These are phyloP conservation scores for Drechslera avenae DNA, from an alignment of 2,329 filamentous ascomycete species.

Conservation along the genomic window DNA sequence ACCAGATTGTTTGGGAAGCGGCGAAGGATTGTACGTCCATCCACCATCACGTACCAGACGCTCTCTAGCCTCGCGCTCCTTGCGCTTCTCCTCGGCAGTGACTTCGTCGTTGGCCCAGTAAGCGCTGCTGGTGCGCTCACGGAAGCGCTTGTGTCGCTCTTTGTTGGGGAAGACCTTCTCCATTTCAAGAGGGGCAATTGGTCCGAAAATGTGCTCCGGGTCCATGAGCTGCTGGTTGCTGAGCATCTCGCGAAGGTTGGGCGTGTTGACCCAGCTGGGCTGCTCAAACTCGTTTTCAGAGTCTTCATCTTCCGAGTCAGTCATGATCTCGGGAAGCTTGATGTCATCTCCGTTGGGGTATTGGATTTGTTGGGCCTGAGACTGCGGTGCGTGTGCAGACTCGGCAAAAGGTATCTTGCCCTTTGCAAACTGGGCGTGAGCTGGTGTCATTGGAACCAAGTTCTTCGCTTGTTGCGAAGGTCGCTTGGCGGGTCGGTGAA, in stretches of 20 bases:
- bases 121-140: constrained; percentile 88
- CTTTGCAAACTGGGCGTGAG: constrained; percentile 77
- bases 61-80: constrained; percentile 79
- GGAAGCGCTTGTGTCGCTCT: constrained; percentile 85
- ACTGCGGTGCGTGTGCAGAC: constrained; percentile 57
- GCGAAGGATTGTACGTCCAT: constrained; percentile 61
- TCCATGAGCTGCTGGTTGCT: constrained; percentile 84
- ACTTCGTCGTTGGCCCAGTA: constrained; percentile 89
- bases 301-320: constrained; percentile 89
- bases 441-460: constrained; percentile 51
- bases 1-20: constrained; percentile 30
- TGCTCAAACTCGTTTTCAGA: constrained; percentile 67
- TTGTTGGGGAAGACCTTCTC: constrained; percentile 86
- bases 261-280: constrained; percentile 87
- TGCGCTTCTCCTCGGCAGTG: constrained; percentile 84
- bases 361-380: constrained; percentile 64
- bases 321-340: constrained; percentile 91
- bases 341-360: constrained; percentile 91
- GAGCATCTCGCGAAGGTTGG: constrained; percentile 76
- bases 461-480: constrained; percentile 52
- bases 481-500: constrained; percentile 49
- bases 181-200: constrained; percentile 86
- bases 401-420: constrained; percentile 89
- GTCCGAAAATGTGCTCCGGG: constrained; percentile 84
- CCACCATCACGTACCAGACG: constrained; percentile 80